These are phyloP conservation scores for Pythium apleroticum DNA, from an alignment of 352 stramenopile genomes.

Conservation along the genomic window DNA sequence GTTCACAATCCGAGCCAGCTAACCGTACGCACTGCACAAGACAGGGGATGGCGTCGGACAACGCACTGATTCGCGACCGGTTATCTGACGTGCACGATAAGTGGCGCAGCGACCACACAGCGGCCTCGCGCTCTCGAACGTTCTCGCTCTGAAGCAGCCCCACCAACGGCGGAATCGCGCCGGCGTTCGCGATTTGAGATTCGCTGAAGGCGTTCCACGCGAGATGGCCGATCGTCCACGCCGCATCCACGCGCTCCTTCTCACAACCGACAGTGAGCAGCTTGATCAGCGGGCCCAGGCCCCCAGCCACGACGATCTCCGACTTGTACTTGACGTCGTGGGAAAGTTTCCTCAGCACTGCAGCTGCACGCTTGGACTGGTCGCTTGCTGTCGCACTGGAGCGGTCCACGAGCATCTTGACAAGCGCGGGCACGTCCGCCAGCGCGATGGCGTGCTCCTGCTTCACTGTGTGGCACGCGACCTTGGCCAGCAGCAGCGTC, in stretches of 20 bases:
- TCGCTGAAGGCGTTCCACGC: slow-evolving; percentile 28
- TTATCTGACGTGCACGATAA: slow-evolving; percentile 22
- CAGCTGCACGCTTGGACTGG: not conserved
- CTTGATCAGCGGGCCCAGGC: slow-evolving; percentile 16
- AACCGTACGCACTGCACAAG: slow-evolving; percentile 13
- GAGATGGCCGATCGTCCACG: slow-evolving; percentile 26
- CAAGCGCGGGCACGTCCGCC: slow-evolving; percentile 22
- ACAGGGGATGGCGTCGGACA: not conserved
- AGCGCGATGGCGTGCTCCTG: not conserved
- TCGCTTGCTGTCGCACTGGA: not conserved
- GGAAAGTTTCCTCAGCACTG: slow-evolving; percentile 16
- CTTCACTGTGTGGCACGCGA: slow-evolving; percentile 16
- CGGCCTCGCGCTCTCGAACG: slow-evolving; percentile 22
- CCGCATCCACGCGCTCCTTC: slow-evolving; percentile 20
- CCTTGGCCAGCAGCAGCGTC: slow-evolving; percentile 19
- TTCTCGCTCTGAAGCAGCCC: slow-evolving; percentile 16
- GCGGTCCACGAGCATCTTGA: slow-evolving; percentile 4
- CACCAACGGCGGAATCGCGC: slow-evolving; percentile 18
- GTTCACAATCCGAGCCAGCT: slow-evolving; percentile 20
- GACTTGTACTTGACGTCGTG: slow-evolving; percentile 23
- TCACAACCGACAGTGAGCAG: slow-evolving; percentile 10
- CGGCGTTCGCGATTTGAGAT: slow-evolving; percentile 22
- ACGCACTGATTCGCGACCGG: slow-evolving; percentile 5
- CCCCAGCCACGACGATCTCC: slow-evolving; percentile 25
- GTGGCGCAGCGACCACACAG: slow-evolving; percentile 23